phyloP scores from a whole-genome alignment of 306 rosid genomes.

The Sphenostylis stenocarpa region DNA sequence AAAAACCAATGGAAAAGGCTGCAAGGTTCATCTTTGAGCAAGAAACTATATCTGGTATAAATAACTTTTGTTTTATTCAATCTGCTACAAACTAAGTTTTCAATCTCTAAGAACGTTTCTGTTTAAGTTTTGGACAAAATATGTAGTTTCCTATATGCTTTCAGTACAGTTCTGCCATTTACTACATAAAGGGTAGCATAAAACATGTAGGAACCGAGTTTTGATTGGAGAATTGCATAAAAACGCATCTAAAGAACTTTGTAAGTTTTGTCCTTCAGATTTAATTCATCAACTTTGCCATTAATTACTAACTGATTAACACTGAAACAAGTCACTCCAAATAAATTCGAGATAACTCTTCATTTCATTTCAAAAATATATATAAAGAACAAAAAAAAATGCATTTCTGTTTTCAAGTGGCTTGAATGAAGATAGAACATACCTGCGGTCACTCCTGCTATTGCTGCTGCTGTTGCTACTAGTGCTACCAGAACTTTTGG shows the following conservation, averaged over 20 bases:
- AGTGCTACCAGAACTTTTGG: constrained; percentile 59
- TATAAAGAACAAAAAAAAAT: too few relatives aligned
- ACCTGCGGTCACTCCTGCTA: constrained; percentile 62
- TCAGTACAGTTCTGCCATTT: neutral
- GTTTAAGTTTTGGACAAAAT: neutral
- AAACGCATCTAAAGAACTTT: neutral
- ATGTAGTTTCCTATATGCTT: neutral
- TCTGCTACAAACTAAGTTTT: neutral
- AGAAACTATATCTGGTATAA: neutral
- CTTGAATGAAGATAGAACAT: neutral
- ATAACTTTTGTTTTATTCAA: neutral
- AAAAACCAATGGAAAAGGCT: constrained; percentile 2
- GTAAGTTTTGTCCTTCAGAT: neutral
- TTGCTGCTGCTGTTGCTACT: constrained; percentile 41
- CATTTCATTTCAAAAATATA: neutral
- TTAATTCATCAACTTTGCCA: neutral
- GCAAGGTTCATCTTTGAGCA: neutral
- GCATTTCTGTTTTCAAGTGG: neutral
- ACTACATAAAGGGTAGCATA: neutral
- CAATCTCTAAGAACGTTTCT: neutral
- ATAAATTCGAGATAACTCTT: neutral
- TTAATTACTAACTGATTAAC: neutral
- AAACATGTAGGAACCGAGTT: neutral
- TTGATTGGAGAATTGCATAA: neutral
- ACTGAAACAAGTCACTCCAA: neutral